Evolutionary conservation across 441 rosid genomes (phyloP).

Genomic region (Populus hybrid): DNA sequence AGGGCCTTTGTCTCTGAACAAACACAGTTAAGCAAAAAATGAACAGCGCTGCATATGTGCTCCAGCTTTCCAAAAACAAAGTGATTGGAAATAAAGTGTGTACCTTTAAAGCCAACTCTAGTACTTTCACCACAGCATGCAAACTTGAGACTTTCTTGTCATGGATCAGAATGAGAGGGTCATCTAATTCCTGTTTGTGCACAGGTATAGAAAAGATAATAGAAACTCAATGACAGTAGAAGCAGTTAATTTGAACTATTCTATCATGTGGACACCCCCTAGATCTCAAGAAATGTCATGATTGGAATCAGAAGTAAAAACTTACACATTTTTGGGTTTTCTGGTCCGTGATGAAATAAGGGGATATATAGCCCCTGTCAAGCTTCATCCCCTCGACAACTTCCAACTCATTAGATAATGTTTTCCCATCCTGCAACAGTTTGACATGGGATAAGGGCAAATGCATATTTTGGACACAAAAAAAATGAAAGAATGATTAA

Average conservation of each 20-base stretch:
- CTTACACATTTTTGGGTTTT: conserved; percentile 92
- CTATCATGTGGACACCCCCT: not conserved
- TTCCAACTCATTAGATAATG: conserved; percentile 73
- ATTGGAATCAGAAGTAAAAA: not conserved
- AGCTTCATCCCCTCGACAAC: conserved; percentile 93
- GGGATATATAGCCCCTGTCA: conserved; percentile 87
- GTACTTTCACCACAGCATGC: conserved; percentile 72
- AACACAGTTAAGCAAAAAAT: conserved; percentile 6
- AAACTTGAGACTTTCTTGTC: conserved; percentile 84
- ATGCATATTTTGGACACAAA: not conserved
- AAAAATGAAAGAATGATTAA: not conserved
- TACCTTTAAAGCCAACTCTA: conserved; percentile 87
- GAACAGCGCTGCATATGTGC: not conserved
- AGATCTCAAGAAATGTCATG: not conserved
- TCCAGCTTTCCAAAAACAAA: not conserved
- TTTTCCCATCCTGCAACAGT: conserved; percentile 70
- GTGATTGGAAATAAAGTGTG: not conserved
- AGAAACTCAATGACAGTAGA: not conserved
- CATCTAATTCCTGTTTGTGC: conserved; percentile 66
- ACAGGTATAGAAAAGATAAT: not conserved
- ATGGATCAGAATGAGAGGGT: conserved; percentile 81
- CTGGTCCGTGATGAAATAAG: conserved; percentile 78
- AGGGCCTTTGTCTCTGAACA: conserved; percentile 72
- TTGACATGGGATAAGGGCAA: not conserved
- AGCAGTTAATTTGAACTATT: not conserved